Base-by-base conservation (phyloP, 352 stramenopile genomes). In the Pythium brachiatum region DNA sequence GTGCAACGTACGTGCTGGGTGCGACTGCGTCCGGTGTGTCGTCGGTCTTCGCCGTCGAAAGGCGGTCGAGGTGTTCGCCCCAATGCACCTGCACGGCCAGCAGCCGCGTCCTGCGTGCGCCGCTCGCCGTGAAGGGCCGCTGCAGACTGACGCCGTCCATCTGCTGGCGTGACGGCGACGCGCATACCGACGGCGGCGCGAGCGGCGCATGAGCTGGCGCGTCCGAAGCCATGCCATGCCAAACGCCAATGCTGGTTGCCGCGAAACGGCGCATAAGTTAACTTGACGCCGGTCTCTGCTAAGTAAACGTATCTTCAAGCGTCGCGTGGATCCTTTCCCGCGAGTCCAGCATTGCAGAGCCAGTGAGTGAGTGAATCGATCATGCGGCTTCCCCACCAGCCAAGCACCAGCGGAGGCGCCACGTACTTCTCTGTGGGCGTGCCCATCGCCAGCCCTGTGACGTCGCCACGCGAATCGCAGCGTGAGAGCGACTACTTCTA, bases 401-500 rank as follows among this genome's bases (percentile, higher is more conserved):
- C 31, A 7, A 51, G 34, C 47, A 46, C 31, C 16, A 11, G 6
- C 36, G 54, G n/a, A 13, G 55, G 43, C 36, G 47, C 39, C 32
- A 34, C 64, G 44, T 86, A 86, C 57, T 64, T 78, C 55, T 75
- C 81, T 26, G 62, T 89, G 26, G 66, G 68, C 16, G 64, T 81
- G 54, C 51, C 68, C 5, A 65, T 90, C 27, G 46, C 64, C 7
- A 88, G 78, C 32, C 72, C 78, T 7, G 69, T 78, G 38, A 44
- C 60, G 32, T 89, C 78, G 8, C 81, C 83, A 5, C 79, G 78
- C 9, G 64, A 58, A 15, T 38, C 31, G 20, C 48, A 59, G 23
- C 25, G 34, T 16, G 71, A 77, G 50, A 73, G 57, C 51, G 75
- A 79, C 32, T 92, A 84, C 68, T 84, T 79, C 64, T 94, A 94